Conservation (phyloP, 2,329 filamentous ascomycete species). For the Mycogone perniciosa region DNA sequence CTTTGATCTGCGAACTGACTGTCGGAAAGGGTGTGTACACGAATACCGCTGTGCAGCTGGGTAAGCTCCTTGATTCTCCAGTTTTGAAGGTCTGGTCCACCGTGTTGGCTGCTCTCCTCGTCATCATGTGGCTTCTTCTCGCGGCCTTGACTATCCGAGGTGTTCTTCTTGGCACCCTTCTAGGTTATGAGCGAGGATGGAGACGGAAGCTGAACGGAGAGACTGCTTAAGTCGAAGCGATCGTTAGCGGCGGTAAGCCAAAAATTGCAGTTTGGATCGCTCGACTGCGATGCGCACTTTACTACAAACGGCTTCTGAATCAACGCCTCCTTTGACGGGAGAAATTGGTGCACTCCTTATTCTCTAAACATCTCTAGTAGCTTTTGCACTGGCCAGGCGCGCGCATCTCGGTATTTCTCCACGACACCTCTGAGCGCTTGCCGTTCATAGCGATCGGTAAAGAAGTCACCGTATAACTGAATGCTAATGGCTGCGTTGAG, state of each 20-base stretch:
- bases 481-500: constrained; percentile 35
- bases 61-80: constrained; percentile 30
- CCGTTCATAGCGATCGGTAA: constrained; percentile 34
- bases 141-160: background rate
- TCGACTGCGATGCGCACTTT: too few species aligned
- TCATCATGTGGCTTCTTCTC: constrained; percentile 24
- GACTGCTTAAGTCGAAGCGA: too few species aligned
- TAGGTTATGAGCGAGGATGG: background rate
- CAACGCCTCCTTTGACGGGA: background rate
- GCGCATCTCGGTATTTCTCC: constrained; percentile 39
- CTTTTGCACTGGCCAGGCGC: constrained; percentile 34
- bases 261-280: too few species aligned
- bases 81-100: constrained; percentile 34
- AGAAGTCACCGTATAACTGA: constrained; percentile 37
- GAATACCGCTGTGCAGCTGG: constrained; percentile 31
- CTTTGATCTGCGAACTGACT: background rate
- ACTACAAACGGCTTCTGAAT: too few species aligned
- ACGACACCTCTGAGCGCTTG: constrained; percentile 32
- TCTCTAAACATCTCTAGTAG: constrained; percentile 30
- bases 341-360: background rate
- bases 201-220: background rate
- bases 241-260: too few species aligned
- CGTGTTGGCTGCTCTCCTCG: constrained; percentile 27
- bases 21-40: constrained; percentile 31
- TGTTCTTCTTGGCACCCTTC: background rate